Evolutionary conservation across 2,329 filamentous ascomycete genomes (phyloP), one percentile per base, ranked within the genome.

Genomic region (Hypoxylon sp.): DNA sequence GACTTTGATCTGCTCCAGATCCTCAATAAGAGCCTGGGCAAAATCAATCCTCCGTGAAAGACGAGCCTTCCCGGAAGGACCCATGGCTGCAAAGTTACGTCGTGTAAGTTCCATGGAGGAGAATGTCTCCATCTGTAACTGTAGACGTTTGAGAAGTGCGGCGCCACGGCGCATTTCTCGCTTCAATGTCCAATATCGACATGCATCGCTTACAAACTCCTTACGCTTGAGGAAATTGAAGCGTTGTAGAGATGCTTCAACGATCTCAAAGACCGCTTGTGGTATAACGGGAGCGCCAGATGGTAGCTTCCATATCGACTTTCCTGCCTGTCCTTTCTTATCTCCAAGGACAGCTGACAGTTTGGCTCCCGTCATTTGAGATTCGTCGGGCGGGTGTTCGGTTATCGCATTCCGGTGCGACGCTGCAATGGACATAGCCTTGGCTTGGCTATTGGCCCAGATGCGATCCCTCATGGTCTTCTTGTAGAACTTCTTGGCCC

Each of bases 141-240:
- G 96, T 19, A 99, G 85, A 37, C 96, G 90, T 81, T 98, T 98
- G 66, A 99, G 86, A 61, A 99, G 85, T 3, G 96, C 93, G 31
- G 96, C 96, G 51, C 96, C 96, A 65, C 96, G 88, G 35, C 96
- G 90, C 68, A 95, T 93, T 79, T 99, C 96, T 62, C 96, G 89
- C 82, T 99, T 99, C 70, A 99, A 81, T 0, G 96, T 98, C 96
- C 96, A 99, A 81, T 98, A 99, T 74, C 93, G 94, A 82, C 95
- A 98, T 1, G 93, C 93, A 79, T 98, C 95, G 63, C 93, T 91
- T 2, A 97, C 91, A 78, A 93, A 99, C 67, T 98, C 94, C 77
- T 97, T 97, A 57, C 94, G 89, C 77, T 96, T 97, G 31, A 92
- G 89, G 64, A 89, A 83, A 37, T 89, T 88, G 78, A 98, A 98